phyloP scores from a whole-genome alignment of 768 basidiomycete genomes.

The Agaricus bisporus region DNA sequence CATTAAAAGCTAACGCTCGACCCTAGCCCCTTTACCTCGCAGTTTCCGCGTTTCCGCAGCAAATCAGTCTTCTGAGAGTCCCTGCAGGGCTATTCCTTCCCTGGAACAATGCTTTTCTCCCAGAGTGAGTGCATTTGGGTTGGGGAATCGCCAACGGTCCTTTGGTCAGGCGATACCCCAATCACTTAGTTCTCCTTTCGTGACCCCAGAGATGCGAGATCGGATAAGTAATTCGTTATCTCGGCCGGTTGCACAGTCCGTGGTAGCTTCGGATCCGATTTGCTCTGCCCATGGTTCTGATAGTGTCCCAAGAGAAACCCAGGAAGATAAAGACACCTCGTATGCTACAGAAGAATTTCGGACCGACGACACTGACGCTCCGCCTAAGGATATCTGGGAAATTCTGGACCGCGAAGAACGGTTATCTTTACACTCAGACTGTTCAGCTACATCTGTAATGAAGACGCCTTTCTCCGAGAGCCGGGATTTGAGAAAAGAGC shows the following conservation, averaged over 20 bases:
- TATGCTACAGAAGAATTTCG: neutral
- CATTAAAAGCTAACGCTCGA: neutral
- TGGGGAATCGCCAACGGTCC: neutral
- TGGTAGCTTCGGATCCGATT: neutral
- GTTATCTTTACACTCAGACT: slow-evolving; percentile 7
- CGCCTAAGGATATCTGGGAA: slow-evolving; percentile 37
- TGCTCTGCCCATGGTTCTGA: neutral
- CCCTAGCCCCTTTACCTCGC: slow-evolving; percentile 1
- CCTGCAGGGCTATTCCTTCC: neutral
- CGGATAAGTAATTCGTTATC: neutral
- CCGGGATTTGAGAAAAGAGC: slow-evolving; percentile 32
- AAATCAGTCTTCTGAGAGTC: neutral
- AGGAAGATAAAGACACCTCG: neutral
- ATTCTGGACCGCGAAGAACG: slow-evolving; percentile 32
- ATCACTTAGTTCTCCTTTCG: slow-evolving; percentile 8
- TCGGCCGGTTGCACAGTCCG: neutral
- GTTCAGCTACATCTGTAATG: slow-evolving; percentile 16
- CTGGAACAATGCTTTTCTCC: neutral
- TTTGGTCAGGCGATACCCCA: slow-evolving; percentile 3
- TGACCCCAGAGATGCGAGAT: slow-evolving; percentile 13
- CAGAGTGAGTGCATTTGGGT: neutral
- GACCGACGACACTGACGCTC: slow-evolving; percentile 2
- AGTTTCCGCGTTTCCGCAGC: neutral
- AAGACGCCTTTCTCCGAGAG: slow-evolving; percentile 20
- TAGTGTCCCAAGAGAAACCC: neutral